Base-by-base conservation (phyloP, 495 filamentous ascomycete genomes). In the Articulospora tetracladia region DNA sequence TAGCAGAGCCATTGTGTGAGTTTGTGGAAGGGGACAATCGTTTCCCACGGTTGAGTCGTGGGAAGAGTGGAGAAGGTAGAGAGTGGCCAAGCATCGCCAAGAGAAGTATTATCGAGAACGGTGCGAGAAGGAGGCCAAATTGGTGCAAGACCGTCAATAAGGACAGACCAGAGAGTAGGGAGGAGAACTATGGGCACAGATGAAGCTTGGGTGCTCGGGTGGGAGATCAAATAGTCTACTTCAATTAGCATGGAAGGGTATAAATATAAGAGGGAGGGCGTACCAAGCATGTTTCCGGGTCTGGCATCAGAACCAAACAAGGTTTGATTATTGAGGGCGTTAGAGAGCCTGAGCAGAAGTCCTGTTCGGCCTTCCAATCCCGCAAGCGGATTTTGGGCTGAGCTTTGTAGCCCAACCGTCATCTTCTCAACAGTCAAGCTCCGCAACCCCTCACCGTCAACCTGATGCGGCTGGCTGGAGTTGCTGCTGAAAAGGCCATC, bases 61-160 rank as follows among this genome's bases (percentile, higher is more conserved):
- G 73, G 69, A 58, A 65, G 61, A 39, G 68, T 58, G 0, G 93
- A 92, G 80, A 98, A 86, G 49, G 85, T 82, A 32, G 86, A 87
- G 71, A 92, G 97, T 0, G 86, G 88, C 94, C 94, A 98, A 26
- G 95, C 94, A 69, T 98, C 94, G 46, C 94, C 94, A 52, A 98
- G 86, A 0, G 92, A 85, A 28, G 93, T 79, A 4, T 91, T 91
- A 68, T 96, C 91, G 63, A 98, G 88, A 62, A 89, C 86, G 4
- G 93, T 97, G 44, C 95, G 83, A 0, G 92, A 92, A 0, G 86
- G 72, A 0, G 95, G 95, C 94, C 94, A 98, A 71, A 98, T 92
- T 0, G 86, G 79, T 8, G 85, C 80, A 2, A 98, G 81, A 0
- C 94, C 91, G 60, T 93, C 86, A 83, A 96, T 96, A 0, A 98